Base-by-base conservation (phyloP, 169 alveolate species). In the Eimeria praecox region DNA sequence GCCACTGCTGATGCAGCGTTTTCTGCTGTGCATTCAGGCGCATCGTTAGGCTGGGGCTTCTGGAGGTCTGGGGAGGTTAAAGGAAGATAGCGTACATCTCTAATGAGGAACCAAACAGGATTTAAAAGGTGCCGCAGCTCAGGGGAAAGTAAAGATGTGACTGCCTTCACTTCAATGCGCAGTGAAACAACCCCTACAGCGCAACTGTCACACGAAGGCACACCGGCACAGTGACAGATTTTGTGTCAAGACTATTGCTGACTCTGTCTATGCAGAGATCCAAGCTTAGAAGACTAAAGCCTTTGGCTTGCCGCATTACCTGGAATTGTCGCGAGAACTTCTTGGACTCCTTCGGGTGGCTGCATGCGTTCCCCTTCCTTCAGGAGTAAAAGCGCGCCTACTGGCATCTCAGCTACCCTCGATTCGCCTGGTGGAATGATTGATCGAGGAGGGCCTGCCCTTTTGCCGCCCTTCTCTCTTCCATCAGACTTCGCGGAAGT, bases 41-140 rank as follows among this genome's bases (percentile, higher is more conserved):
- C 66, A 33, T 56, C 91, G 5, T 24, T 2, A 10, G 49, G 35
- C 54, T 46, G 66, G 24, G 56, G 20, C 75, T 52, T 49, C 56
- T 54, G 92, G 66, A 52, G 83, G 54, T 33, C 24, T 44, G 14
- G 85, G 30, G 69, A 9, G 94, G 46, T 27, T 12, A 16, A 33
- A 20, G 94, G 94, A 24, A 87, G 94, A n/a, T 46, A 10, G 62
- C 94, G 83, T 3, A 22, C 94, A 59, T 64, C 94, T n/a, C 35
- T 87, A 38, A 87, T 87, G 83, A 62, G 83, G 18, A 87, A n/a
- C 94, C 94, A 87, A 46, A 87, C 94, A 2, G 94, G 94, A 40
- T 87, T 87, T 27, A 87, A 24, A 38, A 87, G 94, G 33, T 64
- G 83, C 56, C 94, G 94, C 66, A 87, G 83, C 46, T 38, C 94